A percentile compares a stretch with the other conserved stretches of the same genome.
Conservation (phyloP, 257 asterid species). For the Nicotiana attenuata region DNA sequence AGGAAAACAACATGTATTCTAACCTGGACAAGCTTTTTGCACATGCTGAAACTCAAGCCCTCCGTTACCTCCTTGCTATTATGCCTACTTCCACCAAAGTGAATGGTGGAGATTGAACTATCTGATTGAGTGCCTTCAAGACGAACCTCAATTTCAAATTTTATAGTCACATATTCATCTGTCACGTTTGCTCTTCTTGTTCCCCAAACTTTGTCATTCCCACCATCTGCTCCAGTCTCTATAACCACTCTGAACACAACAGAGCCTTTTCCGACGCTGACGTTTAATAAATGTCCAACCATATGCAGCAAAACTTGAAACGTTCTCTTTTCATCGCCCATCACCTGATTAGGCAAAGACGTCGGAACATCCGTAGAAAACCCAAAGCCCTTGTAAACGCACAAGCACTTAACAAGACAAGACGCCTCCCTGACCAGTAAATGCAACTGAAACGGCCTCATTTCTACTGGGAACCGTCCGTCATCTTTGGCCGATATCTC, state of each 20-base stretch:
- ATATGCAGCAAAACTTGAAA: conserved; percentile 44
- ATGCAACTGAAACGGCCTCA: conserved; percentile 33
- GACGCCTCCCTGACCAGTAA: conserved; percentile 35
- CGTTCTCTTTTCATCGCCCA: conserved; percentile 41
- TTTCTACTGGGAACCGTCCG: conserved; percentile 37
- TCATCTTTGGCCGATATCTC: conserved; percentile 45
- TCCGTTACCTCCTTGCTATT: conserved; percentile 32
- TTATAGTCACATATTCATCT: conserved; percentile 29
- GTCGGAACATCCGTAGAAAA: conserved; percentile 30
- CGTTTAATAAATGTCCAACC: conserved; percentile 41
- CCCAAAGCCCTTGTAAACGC: conserved; percentile 30
- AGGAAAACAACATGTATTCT: not conserved
- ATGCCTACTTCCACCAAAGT: conserved; percentile 27
- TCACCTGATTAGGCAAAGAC: conserved; percentile 36
- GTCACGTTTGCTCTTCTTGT: conserved; percentile 24
- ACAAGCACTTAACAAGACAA: conserved; percentile 37
- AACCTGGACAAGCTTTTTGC: conserved; percentile 48
- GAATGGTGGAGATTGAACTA: conserved; percentile 21
- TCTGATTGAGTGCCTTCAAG: conserved; percentile 28
- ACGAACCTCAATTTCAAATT: conserved; percentile 37
- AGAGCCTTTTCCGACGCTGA: conserved; percentile 26
- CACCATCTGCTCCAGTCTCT: conserved; percentile 26
- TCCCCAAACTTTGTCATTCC: conserved; percentile 24
- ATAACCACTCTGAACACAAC: conserved; percentile 32
- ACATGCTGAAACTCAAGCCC: conserved; percentile 47